phyloP scores from a whole-genome alignment of 495 filamentous ascomycete genomes.

The Neurospora tetrasperma region DNA sequence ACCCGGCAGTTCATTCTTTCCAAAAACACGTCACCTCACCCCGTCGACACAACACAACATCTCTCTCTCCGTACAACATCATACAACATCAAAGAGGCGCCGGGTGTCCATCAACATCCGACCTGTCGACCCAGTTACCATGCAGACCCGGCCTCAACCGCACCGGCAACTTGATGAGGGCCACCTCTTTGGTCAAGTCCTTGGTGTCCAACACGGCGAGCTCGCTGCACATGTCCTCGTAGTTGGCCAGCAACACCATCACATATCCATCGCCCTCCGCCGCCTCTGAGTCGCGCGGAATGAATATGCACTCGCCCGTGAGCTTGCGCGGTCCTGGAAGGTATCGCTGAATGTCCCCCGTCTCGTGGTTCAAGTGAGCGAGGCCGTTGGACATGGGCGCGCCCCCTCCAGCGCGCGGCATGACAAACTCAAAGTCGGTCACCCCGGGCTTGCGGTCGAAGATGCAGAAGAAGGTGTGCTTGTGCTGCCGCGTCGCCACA shows the following conservation, averaged over 20 bases:
- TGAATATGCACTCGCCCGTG: slow-evolving; percentile 44
- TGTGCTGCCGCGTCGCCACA: slow-evolving; percentile 30
- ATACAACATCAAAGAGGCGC: not conserved
- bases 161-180: slow-evolving; percentile 5
- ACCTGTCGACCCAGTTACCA: slow-evolving; percentile 9
- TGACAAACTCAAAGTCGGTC: slow-evolving; percentile 31
- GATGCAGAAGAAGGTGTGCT: slow-evolving; percentile 37
- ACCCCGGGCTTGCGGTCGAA: slow-evolving; percentile 24
- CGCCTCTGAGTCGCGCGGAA: slow-evolving; percentile 26
- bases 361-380: slow-evolving; percentile 18
- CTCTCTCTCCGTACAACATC: not conserved
- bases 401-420: slow-evolving; percentile 23
- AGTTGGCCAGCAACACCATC: slow-evolving; percentile 38
- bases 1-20: not conserved
- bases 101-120: not conserved
- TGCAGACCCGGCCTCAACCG: slow-evolving; percentile 7
- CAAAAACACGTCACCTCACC: not conserved
- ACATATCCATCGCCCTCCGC: slow-evolving; percentile 44
- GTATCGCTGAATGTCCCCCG: slow-evolving; percentile 20
- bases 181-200: slow-evolving; percentile 3
- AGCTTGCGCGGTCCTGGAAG: slow-evolving; percentile 32
- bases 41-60: not conserved
- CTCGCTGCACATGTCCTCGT: slow-evolving; percentile 8
- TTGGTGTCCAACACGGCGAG: slow-evolving; percentile 8
- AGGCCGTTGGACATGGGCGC: slow-evolving; percentile 26